Percentiles rank a stretch among this genome's conserved stretches.
These are phyloP conservation scores for Nectriaceae sp. DNA, from an alignment of 2,329 filamentous ascomycete species.

Conservation along the genomic window DNA sequence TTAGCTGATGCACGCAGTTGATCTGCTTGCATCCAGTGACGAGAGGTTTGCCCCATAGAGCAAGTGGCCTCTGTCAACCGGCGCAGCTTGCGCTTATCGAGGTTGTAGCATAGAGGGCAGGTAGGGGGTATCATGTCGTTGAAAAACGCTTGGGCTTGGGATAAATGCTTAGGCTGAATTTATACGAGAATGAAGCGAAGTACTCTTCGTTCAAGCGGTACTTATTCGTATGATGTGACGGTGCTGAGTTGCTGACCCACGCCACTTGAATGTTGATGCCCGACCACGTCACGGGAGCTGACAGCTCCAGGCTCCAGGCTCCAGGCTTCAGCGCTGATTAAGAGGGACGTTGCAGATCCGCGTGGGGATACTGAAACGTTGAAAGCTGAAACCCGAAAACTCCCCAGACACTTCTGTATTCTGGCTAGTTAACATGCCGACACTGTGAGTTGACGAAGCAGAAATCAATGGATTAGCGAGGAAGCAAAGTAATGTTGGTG, in stretches of 20 bases:
- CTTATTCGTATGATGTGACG: background rate
- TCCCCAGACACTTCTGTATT: no score
- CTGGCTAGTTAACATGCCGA: no score
- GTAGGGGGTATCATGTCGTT: background rate
- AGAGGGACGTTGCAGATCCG: no score
- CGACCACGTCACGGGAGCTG: constrained; percentile 1
- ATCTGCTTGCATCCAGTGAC: background rate
- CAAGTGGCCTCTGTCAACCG: background rate
- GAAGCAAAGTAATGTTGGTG: no score
- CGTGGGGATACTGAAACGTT: no score
- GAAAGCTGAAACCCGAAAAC: no score
- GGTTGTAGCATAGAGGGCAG: background rate
- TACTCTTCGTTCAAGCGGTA: no score
- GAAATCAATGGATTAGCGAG: no score
- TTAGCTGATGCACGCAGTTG: background rate
- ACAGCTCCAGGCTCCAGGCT: background rate
- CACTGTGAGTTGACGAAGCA: no score
- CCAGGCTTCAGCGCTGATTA: background rate
- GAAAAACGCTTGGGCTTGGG: background rate
- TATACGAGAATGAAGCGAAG: no score
- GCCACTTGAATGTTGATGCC: background rate
- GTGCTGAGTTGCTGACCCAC: background rate
- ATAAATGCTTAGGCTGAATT: no score
- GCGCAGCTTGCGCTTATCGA: background rate
- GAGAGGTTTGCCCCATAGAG: background rate